Conservation (phyloP, 2,329 filamentous ascomycete genomes). For the Myriosclerotinia curreyana region DNA sequence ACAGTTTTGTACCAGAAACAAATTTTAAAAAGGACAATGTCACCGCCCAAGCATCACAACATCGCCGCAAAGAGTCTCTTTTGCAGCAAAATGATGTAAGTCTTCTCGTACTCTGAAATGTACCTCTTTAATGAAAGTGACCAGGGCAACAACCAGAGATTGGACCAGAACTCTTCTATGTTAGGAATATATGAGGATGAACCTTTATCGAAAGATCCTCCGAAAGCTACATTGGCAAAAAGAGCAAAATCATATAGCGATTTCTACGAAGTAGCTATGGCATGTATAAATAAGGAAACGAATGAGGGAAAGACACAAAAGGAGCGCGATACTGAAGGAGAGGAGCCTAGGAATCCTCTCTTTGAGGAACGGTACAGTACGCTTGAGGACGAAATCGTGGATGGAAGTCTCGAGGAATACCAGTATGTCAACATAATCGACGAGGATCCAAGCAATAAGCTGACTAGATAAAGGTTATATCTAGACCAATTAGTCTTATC, state of each 20-base stretch:
- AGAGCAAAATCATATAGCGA: constrained; percentile 77
- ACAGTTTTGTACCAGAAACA: constrained; percentile 68
- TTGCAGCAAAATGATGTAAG: constrained; percentile 64
- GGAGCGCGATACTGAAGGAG: constrained; percentile 40
- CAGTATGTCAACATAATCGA: constrained; percentile 53
- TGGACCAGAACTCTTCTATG: constrained; percentile 54
- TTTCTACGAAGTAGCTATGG: constrained; percentile 63
- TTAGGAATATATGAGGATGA: constrained; percentile 57
- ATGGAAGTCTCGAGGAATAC: constrained; percentile 83
- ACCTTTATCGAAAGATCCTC: constrained; percentile 56
- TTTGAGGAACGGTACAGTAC: constrained; percentile 53
- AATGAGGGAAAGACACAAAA: constrained; percentile 29
- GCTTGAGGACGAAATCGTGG: constrained; percentile 65
- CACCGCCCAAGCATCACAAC: constrained; percentile 47
- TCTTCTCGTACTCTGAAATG: constrained; percentile 23
- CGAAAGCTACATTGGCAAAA: constrained; percentile 61
- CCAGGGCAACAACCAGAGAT: constrained; percentile 50
- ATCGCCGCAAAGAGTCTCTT: constrained; percentile 66
- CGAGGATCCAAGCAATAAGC: constrained; percentile 1
- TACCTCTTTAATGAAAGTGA: constrained; percentile 41
- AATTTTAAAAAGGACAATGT: constrained; percentile 49
- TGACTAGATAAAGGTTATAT: constrained; percentile 57
- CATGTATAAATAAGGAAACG: constrained; percentile 52
- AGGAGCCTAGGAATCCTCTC: constrained; percentile 51
- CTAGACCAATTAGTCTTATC: constrained; percentile 77